Evolutionary conservation across 345 rosid genomes (phyloP).

Genomic region (Pistacia atlantica): DNA sequence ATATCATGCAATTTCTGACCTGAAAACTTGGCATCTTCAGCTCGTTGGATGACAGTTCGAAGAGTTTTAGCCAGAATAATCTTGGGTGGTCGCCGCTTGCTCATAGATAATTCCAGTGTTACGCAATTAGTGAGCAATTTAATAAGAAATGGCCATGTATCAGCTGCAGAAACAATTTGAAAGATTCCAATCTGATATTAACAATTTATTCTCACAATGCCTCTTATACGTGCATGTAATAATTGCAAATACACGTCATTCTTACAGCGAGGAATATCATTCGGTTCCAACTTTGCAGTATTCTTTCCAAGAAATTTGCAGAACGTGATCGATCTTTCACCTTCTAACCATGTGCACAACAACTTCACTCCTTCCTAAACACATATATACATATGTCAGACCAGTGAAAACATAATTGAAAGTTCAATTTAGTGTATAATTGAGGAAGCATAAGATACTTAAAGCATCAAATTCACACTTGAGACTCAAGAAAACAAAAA

Average conservation of each 20-base stretch:
- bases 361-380: constrained; percentile 83
- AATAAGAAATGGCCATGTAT: constrained; percentile 84
- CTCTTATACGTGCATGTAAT: background rate
- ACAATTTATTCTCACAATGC: background rate
- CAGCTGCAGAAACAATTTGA: constrained; percentile 62
- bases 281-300: constrained; percentile 61
- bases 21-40: constrained; percentile 65
- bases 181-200: constrained; percentile 9
- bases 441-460: background rate
- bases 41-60: constrained; percentile 67
- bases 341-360: constrained; percentile 80
- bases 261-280: constrained; percentile 81
- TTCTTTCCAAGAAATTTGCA: constrained; percentile 68
- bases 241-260: background rate
- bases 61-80: constrained; percentile 63
- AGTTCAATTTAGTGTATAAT: background rate
- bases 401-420: background rate
- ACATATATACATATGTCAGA: constrained; percentile 1
- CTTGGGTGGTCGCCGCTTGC: constrained; percentile 75
- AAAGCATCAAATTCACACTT: background rate
- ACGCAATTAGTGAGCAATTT: constrained; percentile 70
- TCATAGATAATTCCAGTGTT: constrained; percentile 66
- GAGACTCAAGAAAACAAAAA: background rate
- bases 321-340: constrained; percentile 59
- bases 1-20: constrained; percentile 43